phyloP scores from a whole-genome alignment of 1,139 yeast species.

The Hyphopichia burtonii region DNA sequence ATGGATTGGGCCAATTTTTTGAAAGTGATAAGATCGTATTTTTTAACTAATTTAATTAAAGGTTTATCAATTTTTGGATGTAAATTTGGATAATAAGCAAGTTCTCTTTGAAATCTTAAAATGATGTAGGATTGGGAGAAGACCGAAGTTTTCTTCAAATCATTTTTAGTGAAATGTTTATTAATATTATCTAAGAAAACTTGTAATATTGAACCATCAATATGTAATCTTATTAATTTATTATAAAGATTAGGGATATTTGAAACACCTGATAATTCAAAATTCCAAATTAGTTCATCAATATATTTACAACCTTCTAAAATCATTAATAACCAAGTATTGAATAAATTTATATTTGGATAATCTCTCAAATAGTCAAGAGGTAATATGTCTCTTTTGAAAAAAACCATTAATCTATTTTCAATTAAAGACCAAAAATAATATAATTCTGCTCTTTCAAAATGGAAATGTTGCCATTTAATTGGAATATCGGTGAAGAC shows the following conservation, averaged over 20 bases:
- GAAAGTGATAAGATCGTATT: not conserved
- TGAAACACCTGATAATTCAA: not conserved
- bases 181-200: not conserved
- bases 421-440: conserved; percentile 1
- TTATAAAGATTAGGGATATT: not conserved
- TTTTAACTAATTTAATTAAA: not conserved
- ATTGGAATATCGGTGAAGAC: not conserved
- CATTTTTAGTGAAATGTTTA: not conserved
- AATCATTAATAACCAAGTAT: not conserved
- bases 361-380: not conserved
- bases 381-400: not conserved
- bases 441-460: conserved; percentile 1
- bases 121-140: not conserved
- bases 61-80: conserved; percentile 1
- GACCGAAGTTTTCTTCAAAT: not conserved
- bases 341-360: not conserved
- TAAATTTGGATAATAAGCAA: not conserved
- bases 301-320: not conserved
- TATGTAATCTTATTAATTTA: not conserved
- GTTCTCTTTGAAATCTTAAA: not conserved
- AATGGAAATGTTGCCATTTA: conserved; percentile 1
- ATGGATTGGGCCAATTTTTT: not conserved
- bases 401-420: not conserved
- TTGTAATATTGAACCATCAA: not conserved
- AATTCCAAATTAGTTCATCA: conserved; percentile 1